These are phyloP conservation scores for Lactarius sanguifluus DNA, from an alignment of 768 basidiomycete species.

Conservation along the genomic window DNA sequence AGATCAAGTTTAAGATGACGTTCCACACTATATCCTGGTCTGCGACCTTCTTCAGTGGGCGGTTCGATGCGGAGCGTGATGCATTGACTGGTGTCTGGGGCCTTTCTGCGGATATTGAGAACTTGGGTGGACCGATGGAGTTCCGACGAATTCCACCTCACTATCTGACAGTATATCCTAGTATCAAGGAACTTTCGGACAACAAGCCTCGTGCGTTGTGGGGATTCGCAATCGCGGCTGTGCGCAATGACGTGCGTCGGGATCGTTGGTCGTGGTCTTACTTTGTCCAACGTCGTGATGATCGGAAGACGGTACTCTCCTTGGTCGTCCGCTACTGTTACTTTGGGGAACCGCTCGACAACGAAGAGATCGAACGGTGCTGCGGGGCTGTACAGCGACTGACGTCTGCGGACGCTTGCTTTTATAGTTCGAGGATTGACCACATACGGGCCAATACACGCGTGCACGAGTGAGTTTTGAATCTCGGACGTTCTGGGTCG, in stretches of 20 bases:
- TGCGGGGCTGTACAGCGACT: conserved; percentile 26
- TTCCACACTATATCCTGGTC: conserved; percentile 19
- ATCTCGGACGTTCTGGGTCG: neutral
- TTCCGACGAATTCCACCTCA: conserved; percentile 33
- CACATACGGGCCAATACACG: conserved; percentile 28
- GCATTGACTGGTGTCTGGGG: conserved; percentile 20
- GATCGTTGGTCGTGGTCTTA: conserved; percentile 36
- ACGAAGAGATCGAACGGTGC: conserved; percentile 28
- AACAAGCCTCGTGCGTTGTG: conserved; percentile 35
- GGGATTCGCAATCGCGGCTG: conserved; percentile 35
- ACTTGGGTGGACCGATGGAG: conserved; percentile 24
- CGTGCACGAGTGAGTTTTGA: conserved; percentile 29
- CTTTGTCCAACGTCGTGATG: conserved; percentile 36
- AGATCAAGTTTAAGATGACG: conserved; percentile 26
- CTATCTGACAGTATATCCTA: conserved; percentile 32
- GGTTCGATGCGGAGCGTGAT: conserved; percentile 11
- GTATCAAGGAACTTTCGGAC: conserved; percentile 29
- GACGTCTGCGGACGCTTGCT: conserved; percentile 32
- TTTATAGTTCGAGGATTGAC: conserved; percentile 31
- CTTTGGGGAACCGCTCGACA: conserved; percentile 28
- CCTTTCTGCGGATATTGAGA: neutral
- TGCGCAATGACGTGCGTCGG: conserved; percentile 31
- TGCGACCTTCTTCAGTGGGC: conserved; percentile 11
- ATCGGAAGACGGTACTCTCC: conserved; percentile 32
- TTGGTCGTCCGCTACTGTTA: conserved; percentile 30